Evolutionary conservation across 2,329 filamentous ascomycete genomes (phyloP).

Genomic region (Botrytis fragariae): DNA sequence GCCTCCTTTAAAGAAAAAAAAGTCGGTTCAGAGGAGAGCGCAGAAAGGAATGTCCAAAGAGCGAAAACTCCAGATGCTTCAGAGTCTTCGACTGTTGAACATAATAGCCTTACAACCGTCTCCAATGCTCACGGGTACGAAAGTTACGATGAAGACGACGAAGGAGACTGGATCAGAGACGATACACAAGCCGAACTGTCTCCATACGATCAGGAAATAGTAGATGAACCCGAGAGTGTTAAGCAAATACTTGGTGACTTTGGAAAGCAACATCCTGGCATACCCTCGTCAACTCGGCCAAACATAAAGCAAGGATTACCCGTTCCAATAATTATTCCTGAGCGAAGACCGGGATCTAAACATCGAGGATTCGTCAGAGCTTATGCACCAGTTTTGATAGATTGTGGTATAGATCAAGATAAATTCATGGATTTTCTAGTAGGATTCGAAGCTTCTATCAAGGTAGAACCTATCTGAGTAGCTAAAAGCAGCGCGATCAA

Average conservation of each 20-base stretch:
- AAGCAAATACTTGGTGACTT: constrained; percentile 10
- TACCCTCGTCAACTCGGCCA: neutral
- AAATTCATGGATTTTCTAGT: constrained; percentile 50
- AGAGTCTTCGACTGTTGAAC: neutral
- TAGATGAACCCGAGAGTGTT: neutral
- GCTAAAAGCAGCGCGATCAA: neutral
- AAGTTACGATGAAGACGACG: constrained; percentile 16
- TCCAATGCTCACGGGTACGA: neutral
- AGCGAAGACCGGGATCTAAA: constrained; percentile 49
- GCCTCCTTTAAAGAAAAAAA: constrained; percentile 14
- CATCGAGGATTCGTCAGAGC: constrained; percentile 51
- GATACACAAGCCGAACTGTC: constrained; percentile 12
- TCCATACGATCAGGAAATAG: neutral
- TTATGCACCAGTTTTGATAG: constrained; percentile 49
- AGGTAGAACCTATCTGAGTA: neutral
- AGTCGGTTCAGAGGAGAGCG: neutral
- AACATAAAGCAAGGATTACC: constrained; percentile 31
- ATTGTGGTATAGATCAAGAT: constrained; percentile 47
- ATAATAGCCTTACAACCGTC: neutral
- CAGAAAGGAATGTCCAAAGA: neutral
- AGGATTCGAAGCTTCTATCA: constrained; percentile 41
- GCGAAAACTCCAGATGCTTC: neutral
- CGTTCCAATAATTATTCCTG: constrained; percentile 51
- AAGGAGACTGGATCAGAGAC: constrained; percentile 17
- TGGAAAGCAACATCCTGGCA: neutral